phyloP scores from a whole-genome alignment of 2,329 filamentous ascomycete genomes.

The Juglanconis oblonga region DNA sequence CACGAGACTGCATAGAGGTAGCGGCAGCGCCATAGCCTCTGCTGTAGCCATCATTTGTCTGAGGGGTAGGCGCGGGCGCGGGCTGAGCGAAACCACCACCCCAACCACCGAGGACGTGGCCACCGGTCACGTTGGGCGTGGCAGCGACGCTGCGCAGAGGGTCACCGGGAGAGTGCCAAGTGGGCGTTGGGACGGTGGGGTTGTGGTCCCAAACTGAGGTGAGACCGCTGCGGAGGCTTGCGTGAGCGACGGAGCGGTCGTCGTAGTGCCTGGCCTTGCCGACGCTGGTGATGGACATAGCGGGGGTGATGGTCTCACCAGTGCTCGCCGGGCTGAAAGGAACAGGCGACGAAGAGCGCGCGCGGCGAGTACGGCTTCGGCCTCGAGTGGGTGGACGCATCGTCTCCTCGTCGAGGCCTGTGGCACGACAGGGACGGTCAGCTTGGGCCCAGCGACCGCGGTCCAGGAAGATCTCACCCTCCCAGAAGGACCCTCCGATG shows the following conservation, averaged over 20 bases:
- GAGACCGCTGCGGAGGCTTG: not conserved
- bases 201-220: not conserved
- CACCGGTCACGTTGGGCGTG: too few species aligned
- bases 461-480: not conserved
- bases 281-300: not conserved
- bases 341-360: not conserved
- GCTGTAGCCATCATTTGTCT: not conserved
- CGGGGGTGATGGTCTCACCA: not conserved
- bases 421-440: not conserved
- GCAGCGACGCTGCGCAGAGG: not conserved
- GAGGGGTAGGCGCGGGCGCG: not conserved
- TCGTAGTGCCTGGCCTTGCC: not conserved
- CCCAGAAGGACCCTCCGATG: conserved; percentile 14
- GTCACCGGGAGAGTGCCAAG: not conserved
- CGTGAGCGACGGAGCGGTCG: not conserved
- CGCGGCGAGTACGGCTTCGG: not conserved
- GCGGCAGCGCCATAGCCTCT: not conserved
- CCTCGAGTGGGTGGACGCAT: not conserved
- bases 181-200: not conserved
- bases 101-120: not conserved
- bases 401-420: not conserved
- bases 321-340: too few species aligned
- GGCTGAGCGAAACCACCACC: not conserved
- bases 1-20: too few species aligned
- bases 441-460: not conserved